These are phyloP conservation scores for Plectosphaerella sp. DNA, from an alignment of 2,329 filamentous ascomycete genomes.

Conservation along the genomic window DNA sequence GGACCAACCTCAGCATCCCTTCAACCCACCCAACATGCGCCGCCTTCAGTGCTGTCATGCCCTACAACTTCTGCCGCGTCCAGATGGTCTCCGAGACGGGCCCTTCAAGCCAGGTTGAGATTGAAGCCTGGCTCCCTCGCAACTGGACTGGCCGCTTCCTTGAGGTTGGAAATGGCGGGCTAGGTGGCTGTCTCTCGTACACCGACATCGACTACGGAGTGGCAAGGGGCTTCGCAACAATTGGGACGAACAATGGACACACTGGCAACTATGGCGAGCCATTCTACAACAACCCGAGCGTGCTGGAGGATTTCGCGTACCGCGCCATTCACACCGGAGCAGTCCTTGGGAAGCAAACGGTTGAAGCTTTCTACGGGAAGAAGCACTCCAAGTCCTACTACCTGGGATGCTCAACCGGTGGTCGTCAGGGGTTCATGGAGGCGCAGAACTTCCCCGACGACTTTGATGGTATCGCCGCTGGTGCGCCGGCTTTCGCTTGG, in stretches of 20 bases:
- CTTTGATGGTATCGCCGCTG: constrained; percentile 53
- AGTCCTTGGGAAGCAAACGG: constrained; percentile 36
- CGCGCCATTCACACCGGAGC: constrained; percentile 29
- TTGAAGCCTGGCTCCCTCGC: constrained; percentile 42
- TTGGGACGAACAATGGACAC: constrained; percentile 46
- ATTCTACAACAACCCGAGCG: constrained; percentile 29
- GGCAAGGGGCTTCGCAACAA: constrained; percentile 34
- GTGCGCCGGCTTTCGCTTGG: constrained; percentile 33
- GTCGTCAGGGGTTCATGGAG: constrained; percentile 46
- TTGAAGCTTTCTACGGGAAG: constrained; percentile 34
- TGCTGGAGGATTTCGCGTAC: constrained; percentile 30
- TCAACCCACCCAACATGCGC: constrained; percentile 32
- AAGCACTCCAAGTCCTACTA: constrained; percentile 39
- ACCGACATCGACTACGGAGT: constrained; percentile 36
- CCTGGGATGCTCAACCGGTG: constrained; percentile 49
- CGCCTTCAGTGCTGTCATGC: constrained; percentile 12
- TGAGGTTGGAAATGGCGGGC: constrained; percentile 43
- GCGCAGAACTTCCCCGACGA: constrained; percentile 33
- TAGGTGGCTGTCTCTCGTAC: constrained; percentile 41
- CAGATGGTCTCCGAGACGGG: constrained; percentile 27
- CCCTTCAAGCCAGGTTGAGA: constrained; percentile 34
- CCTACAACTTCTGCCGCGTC: constrained; percentile 21
- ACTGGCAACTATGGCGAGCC: constrained; percentile 31
- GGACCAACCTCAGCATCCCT: constrained; percentile 30
- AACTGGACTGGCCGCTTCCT: constrained; percentile 40